Evolutionary conservation across 495 filamentous ascomycete species (phyloP), one percentile per base, ranked within the genome.

Genomic region (Tuber melanosporum): DNA sequence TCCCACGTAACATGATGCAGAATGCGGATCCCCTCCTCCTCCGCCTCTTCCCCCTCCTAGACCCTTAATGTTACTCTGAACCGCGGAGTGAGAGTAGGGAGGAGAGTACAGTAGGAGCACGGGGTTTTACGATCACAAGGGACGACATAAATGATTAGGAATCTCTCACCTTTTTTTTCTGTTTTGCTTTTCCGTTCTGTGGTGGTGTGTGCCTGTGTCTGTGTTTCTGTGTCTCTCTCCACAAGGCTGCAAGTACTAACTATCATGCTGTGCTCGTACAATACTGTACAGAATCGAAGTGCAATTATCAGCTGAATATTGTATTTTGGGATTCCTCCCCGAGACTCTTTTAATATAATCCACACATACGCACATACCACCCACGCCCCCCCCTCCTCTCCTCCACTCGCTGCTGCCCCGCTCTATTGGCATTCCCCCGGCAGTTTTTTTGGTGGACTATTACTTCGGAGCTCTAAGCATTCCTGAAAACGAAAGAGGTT

Each of bases 51-150:
- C 47, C 7, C 22, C 26, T 66, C 12, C n/a, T 66, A n/a, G 57
- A 66, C 57, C 57, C 57, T 66, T 66, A 5, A 66, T 17, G 52
- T 66, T 66, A 66, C 57, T 32, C 57, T 66, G 57, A 66, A 66
- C 57, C 4, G n/a, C 3, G 15, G 57, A 32, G 57, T 8, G 49
- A 17, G 57, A 66, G 26, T 5, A 12, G 57, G 57, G 10, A 15
- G 26, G 57, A 12, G 39, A 41, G 39, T 2, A 5, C 3, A 1
- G 39, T 41, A 52, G 52, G 52, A 26, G 52, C 52, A 57, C 22
- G 49, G 49, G 49, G 9, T 57, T 57, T 57, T 26, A 26, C 49
- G 22, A 57, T 57, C 49, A 57, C 52, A 14, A 57, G 52, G 52
- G 52, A 57, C 22, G n/a, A 57, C n/a, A 57, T 57, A 57, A 57